phyloP scores from a whole-genome alignment of 192 early-diverging fungal species.

The Coemansia sp. region DNA sequence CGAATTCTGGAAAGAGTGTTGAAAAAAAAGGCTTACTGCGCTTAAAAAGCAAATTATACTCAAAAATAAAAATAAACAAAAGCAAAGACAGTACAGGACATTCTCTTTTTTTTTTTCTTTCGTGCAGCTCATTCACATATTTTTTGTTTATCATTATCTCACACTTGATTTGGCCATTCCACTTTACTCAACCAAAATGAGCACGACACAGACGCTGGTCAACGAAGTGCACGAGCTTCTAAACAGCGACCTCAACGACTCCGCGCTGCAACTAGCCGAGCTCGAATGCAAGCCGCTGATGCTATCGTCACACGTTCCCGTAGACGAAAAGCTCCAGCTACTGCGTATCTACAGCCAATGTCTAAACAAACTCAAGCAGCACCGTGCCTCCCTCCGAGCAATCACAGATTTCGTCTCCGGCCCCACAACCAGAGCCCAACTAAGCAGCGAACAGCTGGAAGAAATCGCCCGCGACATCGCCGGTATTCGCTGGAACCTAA shows the following conservation, averaged over 20 bases:
- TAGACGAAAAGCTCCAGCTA: constrained; percentile 25
- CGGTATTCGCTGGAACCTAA: constrained; percentile 33
- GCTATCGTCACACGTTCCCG: not conserved
- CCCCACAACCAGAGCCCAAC: constrained; percentile 15
- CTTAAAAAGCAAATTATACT: not conserved
- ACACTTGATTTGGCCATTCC: not conserved
- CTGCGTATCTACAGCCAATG: constrained; percentile 18
- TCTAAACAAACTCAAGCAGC: constrained; percentile 21
- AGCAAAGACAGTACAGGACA: not conserved
- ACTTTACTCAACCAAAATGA: not conserved
- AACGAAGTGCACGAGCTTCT: constrained; percentile 40
- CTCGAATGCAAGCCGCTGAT: constrained; percentile 39
- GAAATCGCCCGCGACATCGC: constrained; percentile 42
- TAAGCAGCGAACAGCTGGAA: constrained; percentile 27
- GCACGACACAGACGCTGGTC: constrained; percentile 17
- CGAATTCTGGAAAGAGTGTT: not conserved
- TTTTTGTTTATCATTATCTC: not conserved
- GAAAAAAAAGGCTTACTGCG: not conserved
- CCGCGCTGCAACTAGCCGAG: constrained; percentile 44
- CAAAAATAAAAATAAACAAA: constrained; percentile 2
- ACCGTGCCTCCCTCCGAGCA: constrained; percentile 22
- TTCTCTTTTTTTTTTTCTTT: not conserved
- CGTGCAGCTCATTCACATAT: not conserved
- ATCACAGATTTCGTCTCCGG: constrained; percentile 40
- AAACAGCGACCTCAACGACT: constrained; percentile 43